Evolutionary conservation across 2,329 filamentous ascomycete species (phyloP).

Genomic region (Aspergillus phoenicis): DNA sequence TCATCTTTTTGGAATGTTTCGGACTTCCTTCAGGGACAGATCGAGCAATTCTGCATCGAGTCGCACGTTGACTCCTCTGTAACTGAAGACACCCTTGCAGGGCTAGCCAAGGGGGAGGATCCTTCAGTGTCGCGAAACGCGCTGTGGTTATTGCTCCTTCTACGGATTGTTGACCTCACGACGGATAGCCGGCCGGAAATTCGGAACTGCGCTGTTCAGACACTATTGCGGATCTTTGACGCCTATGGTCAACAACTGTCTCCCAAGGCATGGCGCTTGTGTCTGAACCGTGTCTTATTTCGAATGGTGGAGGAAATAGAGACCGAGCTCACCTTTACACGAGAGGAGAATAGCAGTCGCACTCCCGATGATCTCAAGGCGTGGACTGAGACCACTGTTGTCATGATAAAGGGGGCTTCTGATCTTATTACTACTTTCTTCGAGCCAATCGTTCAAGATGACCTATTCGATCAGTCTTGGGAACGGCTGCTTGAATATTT

Average conservation of each 20-base stretch:
- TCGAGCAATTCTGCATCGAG: conserved; percentile 45
- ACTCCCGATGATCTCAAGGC: conserved; percentile 48
- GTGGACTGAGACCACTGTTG: conserved; percentile 74
- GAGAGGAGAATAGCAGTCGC: conserved; percentile 20
- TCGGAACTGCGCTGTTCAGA: conserved; percentile 75
- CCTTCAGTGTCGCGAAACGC: conserved; percentile 57
- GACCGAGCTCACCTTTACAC: conserved; percentile 41
- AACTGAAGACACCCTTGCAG: conserved; percentile 60
- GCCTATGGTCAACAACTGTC: conserved; percentile 81
- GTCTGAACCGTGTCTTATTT: conserved; percentile 79
- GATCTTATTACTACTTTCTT: conserved; percentile 76
- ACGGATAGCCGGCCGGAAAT: conserved; percentile 45
- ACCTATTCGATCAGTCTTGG: conserved; percentile 74
- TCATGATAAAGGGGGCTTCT: conserved; percentile 72
- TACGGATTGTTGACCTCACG: conserved; percentile 43
- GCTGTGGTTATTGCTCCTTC: conserved; percentile 40
- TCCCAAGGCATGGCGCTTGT: conserved; percentile 79
- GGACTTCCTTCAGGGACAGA: conserved; percentile 69
- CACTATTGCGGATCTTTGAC: conserved; percentile 86
- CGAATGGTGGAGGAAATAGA: conserved; percentile 73
- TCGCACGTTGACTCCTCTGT: conserved; percentile 46
- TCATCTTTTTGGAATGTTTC: conserved; percentile 97
- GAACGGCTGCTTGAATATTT: conserved; percentile 71
- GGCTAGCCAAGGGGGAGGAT: conserved; percentile 62
- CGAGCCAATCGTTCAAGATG: conserved; percentile 66